Conservation (phyloP, 176 grass and related monocot species). For the Eragrostis nindensis region DNA sequence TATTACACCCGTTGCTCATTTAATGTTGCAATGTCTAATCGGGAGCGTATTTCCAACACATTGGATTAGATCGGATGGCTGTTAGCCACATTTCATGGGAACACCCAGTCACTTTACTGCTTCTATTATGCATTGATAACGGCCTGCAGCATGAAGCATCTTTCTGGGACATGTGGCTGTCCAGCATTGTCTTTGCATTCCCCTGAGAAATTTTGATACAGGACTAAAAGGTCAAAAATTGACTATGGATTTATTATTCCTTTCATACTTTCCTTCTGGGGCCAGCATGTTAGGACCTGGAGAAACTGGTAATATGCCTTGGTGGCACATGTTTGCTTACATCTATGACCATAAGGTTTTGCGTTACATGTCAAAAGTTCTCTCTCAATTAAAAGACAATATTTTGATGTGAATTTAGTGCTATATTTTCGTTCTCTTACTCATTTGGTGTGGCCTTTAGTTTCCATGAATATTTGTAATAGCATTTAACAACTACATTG, state of each 20-base stretch:
- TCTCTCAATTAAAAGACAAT: background rate
- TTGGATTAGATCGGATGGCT: background rate
- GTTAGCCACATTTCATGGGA: background rate
- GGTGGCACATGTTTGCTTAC: background rate
- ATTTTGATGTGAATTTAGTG: background rate
- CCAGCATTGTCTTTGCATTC: too few species aligned
- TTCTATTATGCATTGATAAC: background rate
- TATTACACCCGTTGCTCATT: background rate
- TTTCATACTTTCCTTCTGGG: background rate
- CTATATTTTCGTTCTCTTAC: slow-evolving; percentile 6
- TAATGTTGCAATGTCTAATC: background rate
- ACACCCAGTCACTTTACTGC: background rate
- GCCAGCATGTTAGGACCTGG: too few species aligned
- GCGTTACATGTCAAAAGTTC: background rate
- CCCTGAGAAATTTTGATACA: too few species aligned
- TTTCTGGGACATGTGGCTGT: too few species aligned
- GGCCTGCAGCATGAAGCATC: background rate
- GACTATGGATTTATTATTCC: background rate
- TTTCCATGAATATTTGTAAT: slow-evolving; percentile 16
- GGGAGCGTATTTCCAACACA: background rate
- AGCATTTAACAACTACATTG: background rate
- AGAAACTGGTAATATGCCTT: background rate
- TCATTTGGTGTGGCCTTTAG: background rate
- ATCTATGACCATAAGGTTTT: background rate
- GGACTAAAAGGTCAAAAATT: slow-evolving; percentile 4